Evolutionary conservation across 345 rosid species (phyloP).

Genomic region (Psidium guajava): DNA sequence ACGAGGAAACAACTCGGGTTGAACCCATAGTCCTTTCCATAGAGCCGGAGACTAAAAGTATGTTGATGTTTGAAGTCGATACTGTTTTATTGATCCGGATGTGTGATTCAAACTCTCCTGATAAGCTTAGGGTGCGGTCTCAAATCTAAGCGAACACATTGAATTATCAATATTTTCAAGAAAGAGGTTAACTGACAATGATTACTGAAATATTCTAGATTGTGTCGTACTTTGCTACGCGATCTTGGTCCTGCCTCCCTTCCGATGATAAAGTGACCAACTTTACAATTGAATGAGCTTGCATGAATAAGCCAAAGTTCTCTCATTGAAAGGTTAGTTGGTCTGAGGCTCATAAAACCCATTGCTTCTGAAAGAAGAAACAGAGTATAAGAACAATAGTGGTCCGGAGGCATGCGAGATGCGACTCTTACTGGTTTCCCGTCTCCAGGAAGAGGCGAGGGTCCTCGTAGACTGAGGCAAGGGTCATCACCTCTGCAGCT

Average conservation of each 20-base stretch:
- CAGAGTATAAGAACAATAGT: neutral
- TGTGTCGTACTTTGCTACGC: neutral
- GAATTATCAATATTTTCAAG: neutral
- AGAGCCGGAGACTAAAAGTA: neutral
- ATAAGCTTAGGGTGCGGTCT: neutral
- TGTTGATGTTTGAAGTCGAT: neutral
- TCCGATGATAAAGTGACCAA: neutral
- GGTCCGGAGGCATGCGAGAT: neutral
- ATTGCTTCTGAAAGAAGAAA: neutral
- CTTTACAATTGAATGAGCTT: neutral
- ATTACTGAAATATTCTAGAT: neutral
- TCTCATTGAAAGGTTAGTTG: neutral
- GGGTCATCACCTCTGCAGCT: neutral
- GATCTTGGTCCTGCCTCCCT: neutral
- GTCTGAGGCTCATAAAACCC: neutral
- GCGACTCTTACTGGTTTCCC: neutral
- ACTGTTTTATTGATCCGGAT: neutral
- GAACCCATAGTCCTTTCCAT: neutral
- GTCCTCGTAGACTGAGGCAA: neutral
- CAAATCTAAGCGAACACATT: neutral
- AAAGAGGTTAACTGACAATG: neutral
- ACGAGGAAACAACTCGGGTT: conserved; percentile 19
- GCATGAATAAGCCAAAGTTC: neutral
- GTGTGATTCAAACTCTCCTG: neutral
- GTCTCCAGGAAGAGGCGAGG: neutral